These are phyloP conservation scores for Thielaviopsis euricoi DNA, from an alignment of 2,329 filamentous ascomycete genomes.

Conservation along the genomic window DNA sequence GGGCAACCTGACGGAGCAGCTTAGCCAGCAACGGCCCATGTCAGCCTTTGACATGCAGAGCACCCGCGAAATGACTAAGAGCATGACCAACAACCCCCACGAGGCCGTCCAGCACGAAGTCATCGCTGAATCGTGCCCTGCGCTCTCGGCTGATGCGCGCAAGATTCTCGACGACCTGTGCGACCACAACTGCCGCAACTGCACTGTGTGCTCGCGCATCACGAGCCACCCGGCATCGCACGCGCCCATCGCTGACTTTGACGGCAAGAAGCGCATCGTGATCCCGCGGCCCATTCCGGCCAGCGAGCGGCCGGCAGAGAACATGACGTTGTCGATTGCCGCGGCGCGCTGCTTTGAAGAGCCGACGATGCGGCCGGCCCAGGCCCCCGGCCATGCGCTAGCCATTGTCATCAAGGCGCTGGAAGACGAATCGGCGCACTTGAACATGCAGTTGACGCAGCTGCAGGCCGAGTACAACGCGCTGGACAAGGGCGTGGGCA, in stretches of 20 bases:
- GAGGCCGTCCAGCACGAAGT: slow-evolving; percentile 8
- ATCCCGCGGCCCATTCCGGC: slow-evolving; percentile 50
- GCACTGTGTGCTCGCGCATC: slow-evolving; percentile 40
- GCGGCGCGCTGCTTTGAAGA: slow-evolving; percentile 23
- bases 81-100: slow-evolving; percentile 2
- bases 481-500: slow-evolving; percentile 49
- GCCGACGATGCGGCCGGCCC: slow-evolving; percentile 46
- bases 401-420: slow-evolving; percentile 71
- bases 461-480: slow-evolving; percentile 46
- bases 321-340: slow-evolving; percentile 5
- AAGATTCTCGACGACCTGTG: slow-evolving; percentile 36
- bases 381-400: slow-evolving; percentile 55
- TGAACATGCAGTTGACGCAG: slow-evolving; percentile 51
- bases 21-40: slow-evolving; percentile 12
- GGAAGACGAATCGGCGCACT: slow-evolving; percentile 61
- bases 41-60: background rate
- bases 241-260: slow-evolving; percentile 22
- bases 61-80: background rate
- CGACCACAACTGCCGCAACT: slow-evolving; percentile 38
- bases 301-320: slow-evolving; percentile 33
- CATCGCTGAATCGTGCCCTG: slow-evolving; percentile 21
- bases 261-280: slow-evolving; percentile 41
- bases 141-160: slow-evolving; percentile 34
- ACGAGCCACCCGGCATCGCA: slow-evolving; percentile 25
- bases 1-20: slow-evolving; percentile 11